Conservation (phyloP, 139 green algal species). For the Tetradesmus obliquus region DNA sequence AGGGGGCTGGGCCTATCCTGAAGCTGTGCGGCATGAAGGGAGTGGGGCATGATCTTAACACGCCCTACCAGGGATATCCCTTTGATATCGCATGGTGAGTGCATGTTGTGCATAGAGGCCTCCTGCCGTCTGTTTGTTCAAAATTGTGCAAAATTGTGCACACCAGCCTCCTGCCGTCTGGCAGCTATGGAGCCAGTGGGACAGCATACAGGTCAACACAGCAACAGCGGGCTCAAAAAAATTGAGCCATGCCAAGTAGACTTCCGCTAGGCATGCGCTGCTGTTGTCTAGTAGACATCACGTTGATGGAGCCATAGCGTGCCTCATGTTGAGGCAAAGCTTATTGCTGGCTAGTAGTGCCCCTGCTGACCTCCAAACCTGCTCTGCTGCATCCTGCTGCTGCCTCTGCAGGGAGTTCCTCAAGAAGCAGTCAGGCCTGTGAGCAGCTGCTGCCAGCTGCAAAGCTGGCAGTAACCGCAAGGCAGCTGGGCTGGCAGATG, state of each 20-base stretch:
- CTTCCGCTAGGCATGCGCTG: background rate
- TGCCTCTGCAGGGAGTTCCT: constrained; percentile 16
- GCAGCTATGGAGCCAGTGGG: background rate
- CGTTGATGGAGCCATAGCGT: no score
- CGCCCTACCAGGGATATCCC: constrained; percentile 33
- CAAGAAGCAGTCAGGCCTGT: constrained; percentile 15
- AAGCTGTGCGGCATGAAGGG: constrained; percentile 49
- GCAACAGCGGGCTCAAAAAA: background rate
- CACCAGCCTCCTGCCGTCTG: background rate
- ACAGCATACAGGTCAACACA: background rate
- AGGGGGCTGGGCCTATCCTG: background rate
- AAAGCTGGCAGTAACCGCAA: background rate
- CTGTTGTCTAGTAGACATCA: no score
- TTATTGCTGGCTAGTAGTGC: no score
- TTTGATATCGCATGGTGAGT: constrained; percentile 45
- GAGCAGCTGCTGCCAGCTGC: background rate
- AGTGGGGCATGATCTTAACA: constrained; percentile 46
- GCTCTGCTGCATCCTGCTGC: background rate
- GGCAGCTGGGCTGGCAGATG: background rate
- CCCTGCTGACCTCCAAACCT: background rate
- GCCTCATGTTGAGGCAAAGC: no score
- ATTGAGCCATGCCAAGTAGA: background rate
- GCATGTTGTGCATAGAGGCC: background rate
- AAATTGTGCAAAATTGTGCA: no score
- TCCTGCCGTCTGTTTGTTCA: background rate